A percentile compares a stretch with the other conserved stretches of the same genome.
These are phyloP conservation scores for Auriscalpium orientale DNA, from an alignment of 768 basidiomycete genomes.

Conservation along the genomic window DNA sequence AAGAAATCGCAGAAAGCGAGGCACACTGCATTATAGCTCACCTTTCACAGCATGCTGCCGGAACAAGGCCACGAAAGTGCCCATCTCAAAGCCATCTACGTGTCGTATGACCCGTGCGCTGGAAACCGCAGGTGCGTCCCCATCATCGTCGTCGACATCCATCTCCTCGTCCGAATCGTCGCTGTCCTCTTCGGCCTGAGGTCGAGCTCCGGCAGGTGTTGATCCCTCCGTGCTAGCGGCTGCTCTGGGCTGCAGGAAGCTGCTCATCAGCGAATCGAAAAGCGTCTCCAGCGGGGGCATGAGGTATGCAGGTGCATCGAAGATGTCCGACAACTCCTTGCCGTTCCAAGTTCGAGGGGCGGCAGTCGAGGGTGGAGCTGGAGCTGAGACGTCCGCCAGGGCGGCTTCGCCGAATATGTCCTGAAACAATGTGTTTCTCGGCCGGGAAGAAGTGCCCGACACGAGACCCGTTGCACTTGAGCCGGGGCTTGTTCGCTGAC, in stretches of 20 bases:
- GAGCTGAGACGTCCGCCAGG: constrained; percentile 31
- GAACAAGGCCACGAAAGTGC: constrained; percentile 58
- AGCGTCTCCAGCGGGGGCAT: constrained; percentile 66
- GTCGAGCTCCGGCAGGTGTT: constrained; percentile 13
- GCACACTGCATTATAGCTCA: constrained; percentile 7
- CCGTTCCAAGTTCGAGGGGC: constrained; percentile 27
- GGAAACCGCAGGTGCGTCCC: constrained; percentile 2
- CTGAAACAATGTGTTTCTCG: constrained; percentile 65
- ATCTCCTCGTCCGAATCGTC: constrained; percentile 26
- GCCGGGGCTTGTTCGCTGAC: constrained; percentile 34
- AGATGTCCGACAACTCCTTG: constrained; percentile 39
- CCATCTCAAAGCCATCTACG: constrained; percentile 50
- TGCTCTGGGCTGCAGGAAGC: constrained; percentile 33
- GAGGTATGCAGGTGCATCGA: constrained; percentile 68
- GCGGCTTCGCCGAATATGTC: constrained; percentile 86
- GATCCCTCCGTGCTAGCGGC: constrained; percentile 4
- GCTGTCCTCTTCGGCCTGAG: constrained; percentile 15
- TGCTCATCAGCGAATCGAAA: constrained; percentile 56
- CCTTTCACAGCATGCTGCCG: constrained; percentile 39
- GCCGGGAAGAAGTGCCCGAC: constrained; percentile 20
- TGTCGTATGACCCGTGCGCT: constrained; percentile 21
- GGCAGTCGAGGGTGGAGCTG: constrained; percentile 17
- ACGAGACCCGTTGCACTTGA: constrained; percentile 32
- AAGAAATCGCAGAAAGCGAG: not conserved
- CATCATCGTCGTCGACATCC: constrained; percentile 15